Conservation (phyloP, 352 stramenopile genomes). For the Plasmopara viticola region DNA sequence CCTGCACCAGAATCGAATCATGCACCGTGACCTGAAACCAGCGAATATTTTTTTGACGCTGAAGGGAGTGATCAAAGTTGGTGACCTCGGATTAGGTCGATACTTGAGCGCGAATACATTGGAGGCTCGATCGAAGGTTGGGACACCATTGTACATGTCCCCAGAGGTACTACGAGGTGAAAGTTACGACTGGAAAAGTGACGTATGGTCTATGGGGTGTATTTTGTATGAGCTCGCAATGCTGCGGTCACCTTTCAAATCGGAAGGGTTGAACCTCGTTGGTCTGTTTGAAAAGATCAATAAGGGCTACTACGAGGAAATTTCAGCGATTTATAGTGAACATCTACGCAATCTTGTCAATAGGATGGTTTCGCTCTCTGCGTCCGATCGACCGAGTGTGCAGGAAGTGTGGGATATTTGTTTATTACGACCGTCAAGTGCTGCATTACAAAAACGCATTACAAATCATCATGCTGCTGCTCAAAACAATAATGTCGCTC, state of each 20-base stretch:
- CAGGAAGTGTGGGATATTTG: slow-evolving; percentile 60
- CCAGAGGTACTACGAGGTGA: slow-evolving; percentile 90
- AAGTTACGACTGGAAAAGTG: slow-evolving; percentile 93
- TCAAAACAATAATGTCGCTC: slow-evolving; percentile 16
- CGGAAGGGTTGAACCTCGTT: slow-evolving; percentile 86
- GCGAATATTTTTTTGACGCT: slow-evolving; percentile 92
- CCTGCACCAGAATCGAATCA: slow-evolving; percentile 87
- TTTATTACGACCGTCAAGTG: slow-evolving; percentile 30
- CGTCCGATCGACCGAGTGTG: slow-evolving; percentile 52
- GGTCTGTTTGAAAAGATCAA: slow-evolving; percentile 91
- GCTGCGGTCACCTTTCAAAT: slow-evolving; percentile 92
- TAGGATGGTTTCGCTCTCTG: slow-evolving; percentile 65
- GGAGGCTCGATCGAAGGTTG: slow-evolving; percentile 87
- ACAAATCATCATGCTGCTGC: slow-evolving; percentile 11
- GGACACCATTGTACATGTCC: slow-evolving; percentile 93
- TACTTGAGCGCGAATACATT: slow-evolving; percentile 77
- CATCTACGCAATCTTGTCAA: slow-evolving; percentile 48
- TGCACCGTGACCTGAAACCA: slow-evolving; percentile 92
- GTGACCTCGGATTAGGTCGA: slow-evolving; percentile 69
- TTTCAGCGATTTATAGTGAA: slow-evolving; percentile 58
- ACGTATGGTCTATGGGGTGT: slow-evolving; percentile 94
- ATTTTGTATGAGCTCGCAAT: slow-evolving; percentile 94
- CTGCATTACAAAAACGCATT: slow-evolving; percentile 24
- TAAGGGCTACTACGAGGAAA: slow-evolving; percentile 72
- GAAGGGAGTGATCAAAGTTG: slow-evolving; percentile 87